phyloP scores from a whole-genome alignment of 768 basidiomycete genomes.

The Rhizopogon rudus region DNA sequence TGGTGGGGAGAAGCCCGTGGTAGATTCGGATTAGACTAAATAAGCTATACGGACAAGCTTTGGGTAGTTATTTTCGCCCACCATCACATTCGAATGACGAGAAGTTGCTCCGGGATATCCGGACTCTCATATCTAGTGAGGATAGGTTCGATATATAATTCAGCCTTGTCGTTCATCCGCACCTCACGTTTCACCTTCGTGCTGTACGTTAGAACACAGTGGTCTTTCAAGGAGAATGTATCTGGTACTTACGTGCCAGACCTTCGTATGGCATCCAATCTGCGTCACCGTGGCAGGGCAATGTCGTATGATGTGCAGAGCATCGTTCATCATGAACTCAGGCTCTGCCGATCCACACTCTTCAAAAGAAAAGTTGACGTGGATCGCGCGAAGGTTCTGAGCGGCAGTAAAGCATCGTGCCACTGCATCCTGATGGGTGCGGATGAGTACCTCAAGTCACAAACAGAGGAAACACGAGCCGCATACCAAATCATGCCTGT shows the following conservation, averaged over 20 bases:
- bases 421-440: slow-evolving; percentile 11
- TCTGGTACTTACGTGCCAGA: slow-evolving; percentile 55
- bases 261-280: slow-evolving; percentile 64
- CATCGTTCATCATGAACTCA: slow-evolving; percentile 26
- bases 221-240: background rate
- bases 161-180: slow-evolving; percentile 32
- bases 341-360: slow-evolving; percentile 13
- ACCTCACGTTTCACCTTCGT: slow-evolving; percentile 44
- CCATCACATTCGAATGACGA: slow-evolving; percentile 46
- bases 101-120: slow-evolving; percentile 68
- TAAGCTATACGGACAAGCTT: too few relatives aligned
- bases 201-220: slow-evolving; percentile 2
- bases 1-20: slow-evolving; percentile 31
- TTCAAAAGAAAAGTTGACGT: slow-evolving; percentile 48
- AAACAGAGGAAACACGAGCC: background rate
- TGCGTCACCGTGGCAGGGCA: slow-evolving; percentile 51
- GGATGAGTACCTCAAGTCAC: background rate
- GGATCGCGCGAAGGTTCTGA: slow-evolving; percentile 46
- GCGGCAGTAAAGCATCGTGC: slow-evolving; percentile 37
- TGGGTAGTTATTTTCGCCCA: background rate
- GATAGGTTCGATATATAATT: slow-evolving; percentile 29
- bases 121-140: slow-evolving; percentile 56
- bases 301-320: slow-evolving; percentile 39
- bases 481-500: slow-evolving; percentile 42
- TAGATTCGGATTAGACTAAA: too few relatives aligned